Base-by-base conservation (phyloP, 768 basidiomycete species). In the Rhizopogon vulgaris region DNA sequence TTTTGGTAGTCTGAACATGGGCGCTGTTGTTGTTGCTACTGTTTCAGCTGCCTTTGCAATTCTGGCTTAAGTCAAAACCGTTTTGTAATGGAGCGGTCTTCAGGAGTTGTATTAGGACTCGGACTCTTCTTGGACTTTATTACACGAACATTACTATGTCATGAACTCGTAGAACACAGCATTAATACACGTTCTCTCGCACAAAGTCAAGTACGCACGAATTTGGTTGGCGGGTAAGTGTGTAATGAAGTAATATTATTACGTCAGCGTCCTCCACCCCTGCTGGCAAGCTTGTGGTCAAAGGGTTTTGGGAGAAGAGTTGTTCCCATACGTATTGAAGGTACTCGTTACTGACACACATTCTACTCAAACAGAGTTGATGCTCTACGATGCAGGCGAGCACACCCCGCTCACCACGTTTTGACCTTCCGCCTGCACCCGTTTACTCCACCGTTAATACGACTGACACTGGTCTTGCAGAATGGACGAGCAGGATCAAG, bases 401-500 rank as follows among this genome's bases (percentile, higher is more conserved):
- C 24, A 69, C 66, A 39, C 67, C 65, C 5, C 65, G 49, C 46
- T 46, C 67, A 6, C 42, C 64, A 25, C 63, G 66, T 45, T 63
- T 76, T 41, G 71, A 78, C 60, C 60, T 72, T 17, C 75, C 78
- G 9, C 42, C 64, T 24, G 66, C 66, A 24, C 66, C 68, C 38
- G 11, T 54, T 0, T 15, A 41, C 54, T 51, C 67, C 36, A 34
- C 53, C 40, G 43, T 18, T 32, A 43, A 57, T 6, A 46, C 61
- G 15, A 73, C 83, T 17, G 87, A 88, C 59, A 71, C 74, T 3
- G 84, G 80, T 45, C 74, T 90, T n/a, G 77, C 87, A 14, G 87
- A 91, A 65, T 91, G 89, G 89, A 79, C 88, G 12, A 84, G 71
- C 68, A 84, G 78, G 72, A 89, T 92, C 65, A 85, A 84, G 64